A percentile compares a stretch with the other conserved stretches of the same genome.
These are phyloP conservation scores for Thalassiosira profunda DNA, from an alignment of 108 stramenopile species.

Conservation along the genomic window DNA sequence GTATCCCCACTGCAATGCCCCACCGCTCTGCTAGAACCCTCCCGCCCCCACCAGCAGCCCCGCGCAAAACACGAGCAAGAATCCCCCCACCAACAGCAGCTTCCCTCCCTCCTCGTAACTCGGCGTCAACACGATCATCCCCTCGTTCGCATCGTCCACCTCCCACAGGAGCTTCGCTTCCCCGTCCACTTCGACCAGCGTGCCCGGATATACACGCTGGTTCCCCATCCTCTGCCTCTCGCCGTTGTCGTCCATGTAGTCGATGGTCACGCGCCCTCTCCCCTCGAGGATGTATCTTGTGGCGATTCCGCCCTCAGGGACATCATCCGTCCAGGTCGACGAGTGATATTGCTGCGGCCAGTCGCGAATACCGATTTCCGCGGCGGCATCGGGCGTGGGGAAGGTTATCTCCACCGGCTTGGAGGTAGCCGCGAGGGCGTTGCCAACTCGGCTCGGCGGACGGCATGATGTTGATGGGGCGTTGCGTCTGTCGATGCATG, in stretches of 20 bases:
- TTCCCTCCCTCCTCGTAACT: slow-evolving; percentile 65
- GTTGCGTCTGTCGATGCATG: too few species aligned
- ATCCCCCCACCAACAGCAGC: slow-evolving; percentile 50
- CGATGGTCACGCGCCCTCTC: slow-evolving; percentile 38
- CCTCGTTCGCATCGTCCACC: slow-evolving; percentile 32
- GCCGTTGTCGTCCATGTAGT: slow-evolving; percentile 25
- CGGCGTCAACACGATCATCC: slow-evolving; percentile 74
- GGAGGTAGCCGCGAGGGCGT: not conserved
- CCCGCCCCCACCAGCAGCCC: slow-evolving; percentile 51
- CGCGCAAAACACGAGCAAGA: slow-evolving; percentile 56
- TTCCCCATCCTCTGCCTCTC: not conserved
- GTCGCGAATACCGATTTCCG: slow-evolving; percentile 59
- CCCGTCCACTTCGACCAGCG: slow-evolving; percentile 64
- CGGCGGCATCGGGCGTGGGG: slow-evolving; percentile 56
- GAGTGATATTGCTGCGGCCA: slow-evolving; percentile 65
- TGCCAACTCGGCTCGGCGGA: too few species aligned
- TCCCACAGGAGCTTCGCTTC: slow-evolving; percentile 58
- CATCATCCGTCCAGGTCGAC: slow-evolving; percentile 46
- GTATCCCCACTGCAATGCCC: not conserved
- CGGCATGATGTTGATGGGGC: too few species aligned
- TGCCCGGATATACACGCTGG: slow-evolving; percentile 52
- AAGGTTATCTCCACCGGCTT: slow-evolving; percentile 37
- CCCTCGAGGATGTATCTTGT: slow-evolving; percentile 70
- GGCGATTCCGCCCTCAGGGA: slow-evolving; percentile 30
- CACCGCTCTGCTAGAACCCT: slow-evolving; percentile 14